phyloP scores from a whole-genome alignment of 176 grass and related monocot genomes.

The Cenchrus americanus region DNA sequence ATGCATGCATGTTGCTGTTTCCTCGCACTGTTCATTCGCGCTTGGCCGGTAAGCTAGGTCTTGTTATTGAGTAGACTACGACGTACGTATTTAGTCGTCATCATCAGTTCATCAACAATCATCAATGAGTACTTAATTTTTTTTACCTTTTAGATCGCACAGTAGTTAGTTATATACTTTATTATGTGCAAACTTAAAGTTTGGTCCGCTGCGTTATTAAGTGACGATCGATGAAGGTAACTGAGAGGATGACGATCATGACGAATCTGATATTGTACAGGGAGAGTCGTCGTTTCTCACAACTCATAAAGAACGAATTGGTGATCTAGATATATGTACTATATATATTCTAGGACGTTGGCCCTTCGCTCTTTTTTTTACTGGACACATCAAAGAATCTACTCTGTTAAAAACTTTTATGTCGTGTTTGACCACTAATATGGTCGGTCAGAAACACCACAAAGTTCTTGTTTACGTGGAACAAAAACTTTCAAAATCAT shows the following conservation, averaged over 20 bases:
- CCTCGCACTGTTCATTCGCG: background rate
- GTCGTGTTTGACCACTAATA: background rate
- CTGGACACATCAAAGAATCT: no score
- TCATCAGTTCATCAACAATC: no score
- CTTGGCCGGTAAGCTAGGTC: background rate
- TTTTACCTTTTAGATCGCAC: no score
- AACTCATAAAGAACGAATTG: background rate
- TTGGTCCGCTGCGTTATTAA: background rate
- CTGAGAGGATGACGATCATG: background rate
- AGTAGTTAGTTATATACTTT: background rate
- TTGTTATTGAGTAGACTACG: constrained; percentile 3
- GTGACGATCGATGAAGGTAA: background rate
- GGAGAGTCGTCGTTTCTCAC: background rate
- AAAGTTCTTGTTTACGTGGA: background rate
- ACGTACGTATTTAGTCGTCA: background rate
- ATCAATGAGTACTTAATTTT: background rate
- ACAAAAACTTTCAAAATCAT: background rate
- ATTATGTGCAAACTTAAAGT: background rate
- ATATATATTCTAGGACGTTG: background rate
- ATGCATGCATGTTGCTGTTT: constrained; percentile 30
- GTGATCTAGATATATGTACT: background rate
- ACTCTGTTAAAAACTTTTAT: background rate
- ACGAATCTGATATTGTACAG: background rate
- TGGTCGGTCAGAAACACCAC: background rate
- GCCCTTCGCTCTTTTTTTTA: background rate